phyloP scores from a whole-genome alignment of 1,139 yeast genomes.

The Debaryomyces udenii region DNA sequence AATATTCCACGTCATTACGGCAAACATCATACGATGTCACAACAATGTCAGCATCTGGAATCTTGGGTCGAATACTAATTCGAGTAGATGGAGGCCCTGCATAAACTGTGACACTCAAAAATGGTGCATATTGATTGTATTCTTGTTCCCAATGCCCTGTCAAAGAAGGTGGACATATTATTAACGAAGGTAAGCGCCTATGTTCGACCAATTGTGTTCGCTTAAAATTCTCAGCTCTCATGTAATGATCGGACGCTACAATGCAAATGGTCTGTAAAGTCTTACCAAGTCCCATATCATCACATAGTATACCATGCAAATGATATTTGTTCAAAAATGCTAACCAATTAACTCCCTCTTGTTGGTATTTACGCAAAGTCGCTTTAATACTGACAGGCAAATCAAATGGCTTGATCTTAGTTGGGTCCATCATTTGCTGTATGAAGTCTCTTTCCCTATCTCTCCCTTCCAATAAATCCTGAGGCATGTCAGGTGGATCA shows the following conservation, averaged over 20 bases:
- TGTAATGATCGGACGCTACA: slow-evolving; percentile 91
- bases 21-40: slow-evolving; percentile 97
- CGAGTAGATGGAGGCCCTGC: slow-evolving; percentile 92
- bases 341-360: slow-evolving; percentile 98
- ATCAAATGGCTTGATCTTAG: slow-evolving; percentile 83
- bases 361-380: slow-evolving; percentile 91
- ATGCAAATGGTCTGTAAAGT: slow-evolving; percentile 97
- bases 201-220: slow-evolving; percentile 67
- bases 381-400: slow-evolving; percentile 93
- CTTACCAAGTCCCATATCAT: slow-evolving; percentile 99
- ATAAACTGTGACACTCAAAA: slow-evolving; percentile 78
- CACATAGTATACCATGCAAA: slow-evolving; percentile 95
- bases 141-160: slow-evolving; percentile 99
- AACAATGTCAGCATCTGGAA: slow-evolving; percentile 73
- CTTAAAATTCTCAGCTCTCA: slow-evolving; percentile 70
- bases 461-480: slow-evolving; percentile 80
- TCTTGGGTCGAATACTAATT: slow-evolving; percentile 52
- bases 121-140: slow-evolving; percentile 86
- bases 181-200: slow-evolving; percentile 77
- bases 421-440: slow-evolving; percentile 98
- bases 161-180: slow-evolving; percentile 94
- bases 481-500: slow-evolving; percentile 92
- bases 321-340: slow-evolving; percentile 95
- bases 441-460: slow-evolving; percentile 94
- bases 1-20: slow-evolving; percentile 78